A percentile compares a stretch with the other conserved stretches of the same genome.
Evolutionary conservation across 768 basidiomycete genomes (phyloP).

Genomic region (Mycena alexandri): DNA sequence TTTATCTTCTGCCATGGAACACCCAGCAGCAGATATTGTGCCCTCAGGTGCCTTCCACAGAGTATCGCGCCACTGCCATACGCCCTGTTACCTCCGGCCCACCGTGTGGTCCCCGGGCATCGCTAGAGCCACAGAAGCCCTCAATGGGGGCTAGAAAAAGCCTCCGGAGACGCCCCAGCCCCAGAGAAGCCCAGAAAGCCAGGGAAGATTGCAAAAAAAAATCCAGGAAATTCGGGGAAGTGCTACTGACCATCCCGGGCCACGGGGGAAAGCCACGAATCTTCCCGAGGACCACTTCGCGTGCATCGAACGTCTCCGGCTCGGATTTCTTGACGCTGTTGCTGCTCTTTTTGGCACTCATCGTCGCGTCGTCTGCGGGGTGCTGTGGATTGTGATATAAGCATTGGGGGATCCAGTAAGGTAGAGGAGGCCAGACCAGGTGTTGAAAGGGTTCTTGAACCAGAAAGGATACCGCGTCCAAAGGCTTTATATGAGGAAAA

Average conservation of each 20-base stretch:
- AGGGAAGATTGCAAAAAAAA: neutral
- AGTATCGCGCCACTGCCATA: too few relatives aligned
- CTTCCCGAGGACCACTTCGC: constrained; percentile 93
- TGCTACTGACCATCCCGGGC: constrained; percentile 88
- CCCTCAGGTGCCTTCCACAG: too few relatives aligned
- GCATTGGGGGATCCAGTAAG: too few relatives aligned
- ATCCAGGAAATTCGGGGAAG: neutral
- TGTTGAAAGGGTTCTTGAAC: too few relatives aligned
- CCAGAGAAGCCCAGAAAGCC: neutral
- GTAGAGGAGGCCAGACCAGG: too few relatives aligned
- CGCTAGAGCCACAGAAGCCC: too few relatives aligned
- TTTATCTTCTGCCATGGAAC: too few relatives aligned
- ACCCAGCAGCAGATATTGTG: too few relatives aligned
- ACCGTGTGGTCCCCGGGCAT: neutral
- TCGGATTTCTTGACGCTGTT: constrained; percentile 30
- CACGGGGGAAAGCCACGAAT: constrained; percentile 95
- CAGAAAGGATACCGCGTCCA: too few relatives aligned
- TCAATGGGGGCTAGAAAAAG: too few relatives aligned
- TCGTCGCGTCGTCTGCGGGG: constrained; percentile 15
- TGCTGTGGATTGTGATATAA: too few relatives aligned
- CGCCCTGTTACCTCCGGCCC: neutral
- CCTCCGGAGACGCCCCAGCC: neutral
- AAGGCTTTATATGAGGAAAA: too few relatives aligned
- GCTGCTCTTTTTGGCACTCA: constrained; percentile 34
- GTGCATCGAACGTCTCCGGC: constrained; percentile 69